Percentiles rank a stretch among this genome's conserved stretches.
These are phyloP conservation scores for Blastomyces parvus DNA, from an alignment of 2,329 filamentous ascomycete genomes.

Conservation along the genomic window DNA sequence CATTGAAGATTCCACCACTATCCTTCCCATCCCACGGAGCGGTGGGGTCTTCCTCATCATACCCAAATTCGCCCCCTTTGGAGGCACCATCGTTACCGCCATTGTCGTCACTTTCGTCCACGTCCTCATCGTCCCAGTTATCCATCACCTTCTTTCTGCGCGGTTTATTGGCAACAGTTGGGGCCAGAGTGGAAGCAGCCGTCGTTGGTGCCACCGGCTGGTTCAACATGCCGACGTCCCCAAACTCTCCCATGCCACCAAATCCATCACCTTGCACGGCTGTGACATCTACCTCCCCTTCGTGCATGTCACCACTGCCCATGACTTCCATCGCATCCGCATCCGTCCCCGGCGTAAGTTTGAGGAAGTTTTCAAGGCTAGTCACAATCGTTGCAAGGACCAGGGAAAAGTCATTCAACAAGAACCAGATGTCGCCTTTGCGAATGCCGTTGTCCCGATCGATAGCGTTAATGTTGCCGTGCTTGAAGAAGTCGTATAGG, in stretches of 20 bases:
- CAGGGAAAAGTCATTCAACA: conserved; percentile 57
- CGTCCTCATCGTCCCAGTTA: conserved; percentile 19
- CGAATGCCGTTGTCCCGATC: conserved; percentile 57
- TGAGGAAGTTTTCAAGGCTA: conserved; percentile 26
- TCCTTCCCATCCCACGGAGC: conserved; percentile 12
- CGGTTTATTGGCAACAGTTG: not conserved
- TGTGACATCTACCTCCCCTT: conserved; percentile 17
- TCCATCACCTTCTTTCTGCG: conserved; percentile 15
- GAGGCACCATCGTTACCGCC: conserved; percentile 9
- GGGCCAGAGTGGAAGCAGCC: not conserved
- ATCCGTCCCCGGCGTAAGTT: conserved; percentile 17
- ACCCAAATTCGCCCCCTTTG: not conserved
- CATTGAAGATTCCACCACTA: conserved; percentile 17
- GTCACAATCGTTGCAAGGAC: conserved; percentile 31
- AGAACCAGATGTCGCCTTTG: conserved; percentile 60
- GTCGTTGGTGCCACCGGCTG: not conserved
- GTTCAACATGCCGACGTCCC: not conserved
- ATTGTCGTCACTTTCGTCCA: conserved; percentile 13
- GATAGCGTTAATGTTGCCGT: conserved; percentile 55
- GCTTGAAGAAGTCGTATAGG: conserved; percentile 66
- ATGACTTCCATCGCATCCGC: conserved; percentile 20
- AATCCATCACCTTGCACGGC: conserved; percentile 8
- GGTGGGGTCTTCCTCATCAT: not conserved
- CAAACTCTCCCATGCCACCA: not conserved
- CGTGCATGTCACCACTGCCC: conserved; percentile 24